A percentile compares a stretch with the other conserved stretches of the same genome.
Evolutionary conservation across 2,329 filamentous ascomycete genomes (phyloP).

Genomic region (Nemania diffusa): DNA sequence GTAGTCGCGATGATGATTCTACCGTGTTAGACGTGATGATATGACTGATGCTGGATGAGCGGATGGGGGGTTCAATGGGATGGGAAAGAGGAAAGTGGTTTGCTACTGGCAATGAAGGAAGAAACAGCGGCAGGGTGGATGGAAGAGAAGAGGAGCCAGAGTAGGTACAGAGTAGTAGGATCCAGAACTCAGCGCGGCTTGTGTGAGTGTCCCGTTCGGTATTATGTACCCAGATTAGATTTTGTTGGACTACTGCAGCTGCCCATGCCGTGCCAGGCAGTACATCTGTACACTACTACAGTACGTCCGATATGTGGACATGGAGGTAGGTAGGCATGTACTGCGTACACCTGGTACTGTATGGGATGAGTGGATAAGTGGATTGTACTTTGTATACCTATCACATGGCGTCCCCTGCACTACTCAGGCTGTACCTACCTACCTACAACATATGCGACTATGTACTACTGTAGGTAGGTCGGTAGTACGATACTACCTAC

Average conservation of each 20-base stretch:
- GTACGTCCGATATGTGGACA: conserved; percentile 12
- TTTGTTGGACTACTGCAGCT: conserved; percentile 39
- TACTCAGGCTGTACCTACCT: neutral
- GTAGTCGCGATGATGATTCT: conserved; percentile 7
- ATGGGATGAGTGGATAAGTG: neutral
- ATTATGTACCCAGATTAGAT: conserved; percentile 39
- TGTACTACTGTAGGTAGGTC: neutral
- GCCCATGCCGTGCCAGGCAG: conserved; percentile 28
- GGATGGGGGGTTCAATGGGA: conserved; percentile 26
- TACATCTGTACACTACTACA: conserved; percentile 10
- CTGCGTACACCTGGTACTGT: conserved; percentile 6
- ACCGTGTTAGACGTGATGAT: neutral
- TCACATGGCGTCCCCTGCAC: neutral
- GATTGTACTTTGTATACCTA: neutral
- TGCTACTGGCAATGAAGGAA: conserved; percentile 32
- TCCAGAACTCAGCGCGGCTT: conserved; percentile 27
- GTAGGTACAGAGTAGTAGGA: conserved; percentile 3
- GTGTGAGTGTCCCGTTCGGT: conserved; percentile 38
- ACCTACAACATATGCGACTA: neutral
- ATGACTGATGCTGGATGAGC: neutral
- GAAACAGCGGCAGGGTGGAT: conserved; percentile 43
- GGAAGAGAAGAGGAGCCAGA: conserved; percentile 41
- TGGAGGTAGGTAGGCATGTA: conserved; percentile 7
- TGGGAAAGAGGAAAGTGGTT: conserved; percentile 31
- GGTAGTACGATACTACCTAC: neutral